Evolutionary conservation across 2,329 filamentous ascomycete genomes (phyloP).

Genomic region (Colletotrichum caudatum): DNA sequence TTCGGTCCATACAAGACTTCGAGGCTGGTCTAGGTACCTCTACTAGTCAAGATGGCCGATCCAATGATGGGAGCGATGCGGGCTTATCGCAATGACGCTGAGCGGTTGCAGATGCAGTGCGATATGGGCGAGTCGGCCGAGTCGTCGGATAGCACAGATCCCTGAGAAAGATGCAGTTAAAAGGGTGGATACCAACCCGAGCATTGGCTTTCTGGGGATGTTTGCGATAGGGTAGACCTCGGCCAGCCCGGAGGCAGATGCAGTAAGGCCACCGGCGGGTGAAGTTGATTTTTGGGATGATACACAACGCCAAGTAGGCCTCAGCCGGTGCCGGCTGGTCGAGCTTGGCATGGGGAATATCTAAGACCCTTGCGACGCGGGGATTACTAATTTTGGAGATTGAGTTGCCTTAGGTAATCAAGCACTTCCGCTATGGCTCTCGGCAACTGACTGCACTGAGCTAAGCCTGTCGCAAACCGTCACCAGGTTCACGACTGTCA

Average conservation of each 20-base stretch:
- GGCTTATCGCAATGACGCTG: constrained; percentile 14
- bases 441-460: background rate
- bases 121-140: constrained; percentile 16
- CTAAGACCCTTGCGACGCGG: background rate
- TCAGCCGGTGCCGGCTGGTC: constrained; percentile 25
- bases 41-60: constrained; percentile 8
- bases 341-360: background rate
- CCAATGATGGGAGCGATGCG: constrained; percentile 20
- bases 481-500: constrained; percentile 17
- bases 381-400: constrained; percentile 37
- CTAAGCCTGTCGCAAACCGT: too few species aligned
- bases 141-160: background rate
- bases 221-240: constrained; percentile 26
- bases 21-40: background rate
- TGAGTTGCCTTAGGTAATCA: background rate
- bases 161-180: constrained; percentile 1
- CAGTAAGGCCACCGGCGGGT: constrained; percentile 34
- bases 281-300: constrained; percentile 23
- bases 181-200: constrained; percentile 6
- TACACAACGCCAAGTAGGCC: background rate
- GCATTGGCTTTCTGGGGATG: constrained; percentile 25
- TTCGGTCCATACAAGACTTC: constrained; percentile 18
- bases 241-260: constrained; percentile 36
- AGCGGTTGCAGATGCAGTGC: background rate
- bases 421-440: background rate